Conservation (phyloP, 768 basidiomycete species). For the Sarcomyxa edulis region DNA sequence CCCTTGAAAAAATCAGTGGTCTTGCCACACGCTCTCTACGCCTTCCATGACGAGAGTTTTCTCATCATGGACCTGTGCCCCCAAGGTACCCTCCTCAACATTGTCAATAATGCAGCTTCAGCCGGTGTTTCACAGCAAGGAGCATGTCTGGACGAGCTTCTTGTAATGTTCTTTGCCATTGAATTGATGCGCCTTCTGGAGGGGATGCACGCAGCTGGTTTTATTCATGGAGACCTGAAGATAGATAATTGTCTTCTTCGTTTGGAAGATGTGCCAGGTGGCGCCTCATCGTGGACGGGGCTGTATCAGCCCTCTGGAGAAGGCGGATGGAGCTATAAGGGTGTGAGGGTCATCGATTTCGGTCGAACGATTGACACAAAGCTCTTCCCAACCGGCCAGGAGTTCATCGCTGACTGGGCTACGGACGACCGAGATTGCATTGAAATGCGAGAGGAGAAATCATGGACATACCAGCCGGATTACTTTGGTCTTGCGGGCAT, state of each 20-base stretch:
- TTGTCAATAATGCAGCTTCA: constrained; percentile 77
- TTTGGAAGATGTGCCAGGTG: constrained; percentile 76
- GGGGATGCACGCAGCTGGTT: constrained; percentile 72
- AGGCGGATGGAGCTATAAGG: constrained; percentile 83
- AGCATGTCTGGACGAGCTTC: constrained; percentile 83
- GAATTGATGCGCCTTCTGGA: constrained; percentile 84
- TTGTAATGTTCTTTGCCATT: constrained; percentile 92
- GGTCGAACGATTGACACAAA: constrained; percentile 89
- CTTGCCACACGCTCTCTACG: constrained; percentile 73
- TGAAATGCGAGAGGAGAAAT: constrained; percentile 75
- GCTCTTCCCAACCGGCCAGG: constrained; percentile 75
- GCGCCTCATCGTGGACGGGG: constrained; percentile 62
- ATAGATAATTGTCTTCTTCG: constrained; percentile 98
- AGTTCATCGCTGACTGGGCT: constrained; percentile 83
- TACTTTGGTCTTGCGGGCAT: constrained; percentile 96
- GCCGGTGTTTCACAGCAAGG: constrained; percentile 78
- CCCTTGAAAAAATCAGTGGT: constrained; percentile 65
- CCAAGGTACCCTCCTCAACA: constrained; percentile 89
- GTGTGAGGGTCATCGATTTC: constrained; percentile 93
- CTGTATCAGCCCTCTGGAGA: constrained; percentile 76
- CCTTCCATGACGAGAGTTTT: constrained; percentile 85
- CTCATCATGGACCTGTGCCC: constrained; percentile 83
- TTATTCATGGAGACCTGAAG: constrained; percentile 98
- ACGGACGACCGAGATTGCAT: constrained; percentile 89
- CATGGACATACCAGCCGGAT: constrained; percentile 95